Conservation (phyloP, 1,139 yeast genomes). For the Spathaspora jeffriesii region DNA sequence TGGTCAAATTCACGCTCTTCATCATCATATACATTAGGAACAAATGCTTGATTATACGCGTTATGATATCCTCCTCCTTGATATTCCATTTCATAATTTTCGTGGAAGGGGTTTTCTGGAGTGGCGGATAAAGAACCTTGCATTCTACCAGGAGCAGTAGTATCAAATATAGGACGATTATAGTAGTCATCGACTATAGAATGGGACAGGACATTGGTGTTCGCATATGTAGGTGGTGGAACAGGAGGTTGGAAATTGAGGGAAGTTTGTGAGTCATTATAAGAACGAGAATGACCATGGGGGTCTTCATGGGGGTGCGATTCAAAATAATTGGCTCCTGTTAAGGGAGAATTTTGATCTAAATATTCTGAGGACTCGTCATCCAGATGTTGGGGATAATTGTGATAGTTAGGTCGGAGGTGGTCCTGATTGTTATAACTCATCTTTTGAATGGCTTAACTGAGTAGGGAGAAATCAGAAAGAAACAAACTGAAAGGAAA, state of each 20-base stretch:
- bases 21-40: conserved; percentile 44
- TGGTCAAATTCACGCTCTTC: conserved; percentile 45
- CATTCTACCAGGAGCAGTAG: conserved; percentile 20
- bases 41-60: conserved; percentile 41
- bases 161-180: conserved; percentile 24
- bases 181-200: conserved; percentile 19
- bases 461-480: background rate
- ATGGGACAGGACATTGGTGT: conserved; percentile 11
- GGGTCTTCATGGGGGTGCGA: background rate
- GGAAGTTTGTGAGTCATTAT: conserved; percentile 17
- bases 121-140: conserved; percentile 8
- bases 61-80: conserved; percentile 16
- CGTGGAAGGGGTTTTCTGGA: conserved; percentile 16
- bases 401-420: background rate
- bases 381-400: conserved; percentile 1
- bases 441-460: background rate
- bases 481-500: background rate
- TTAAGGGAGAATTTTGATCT: conserved; percentile 2
- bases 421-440: background rate
- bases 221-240: conserved; percentile 28
- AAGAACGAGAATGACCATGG: background rate
- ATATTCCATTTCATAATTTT: conserved; percentile 29
- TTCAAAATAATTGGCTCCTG: background rate
- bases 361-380: background rate
- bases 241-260: conserved; percentile 37